Percentiles rank a stretch among this genome's conserved stretches.
These are phyloP conservation scores for Cryptosporidium tyzzeri DNA, from an alignment of 169 alveolate genomes.

Conservation along the genomic window DNA sequence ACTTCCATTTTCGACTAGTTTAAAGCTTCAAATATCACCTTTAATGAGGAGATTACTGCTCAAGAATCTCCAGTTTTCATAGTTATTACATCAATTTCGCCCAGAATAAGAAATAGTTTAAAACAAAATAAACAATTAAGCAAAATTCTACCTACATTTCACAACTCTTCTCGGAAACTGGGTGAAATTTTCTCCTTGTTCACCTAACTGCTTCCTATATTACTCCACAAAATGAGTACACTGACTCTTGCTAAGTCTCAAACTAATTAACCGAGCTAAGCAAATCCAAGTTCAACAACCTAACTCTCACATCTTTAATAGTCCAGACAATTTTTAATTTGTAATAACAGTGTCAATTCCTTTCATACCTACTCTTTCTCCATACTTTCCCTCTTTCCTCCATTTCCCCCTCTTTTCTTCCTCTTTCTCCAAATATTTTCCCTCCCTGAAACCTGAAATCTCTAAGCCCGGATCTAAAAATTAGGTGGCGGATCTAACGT, in stretches of 20 bases:
- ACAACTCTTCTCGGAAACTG: too few species aligned
- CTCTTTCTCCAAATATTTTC: not conserved
- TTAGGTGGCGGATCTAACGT: slow-evolving; percentile 1
- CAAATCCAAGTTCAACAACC: not conserved
- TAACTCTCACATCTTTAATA: not conserved
- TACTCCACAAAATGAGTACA: not conserved
- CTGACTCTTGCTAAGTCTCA: not conserved
- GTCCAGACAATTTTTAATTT: not conserved
- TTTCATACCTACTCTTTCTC: not conserved
- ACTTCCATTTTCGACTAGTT: slow-evolving; percentile 80
- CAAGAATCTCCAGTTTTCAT: not conserved
- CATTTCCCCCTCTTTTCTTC: too few species aligned
- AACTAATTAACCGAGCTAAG: not conserved
- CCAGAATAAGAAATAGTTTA: too few species aligned
- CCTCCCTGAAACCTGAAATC: not conserved
- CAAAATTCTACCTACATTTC: too few species aligned
- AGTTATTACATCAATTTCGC: too few species aligned
- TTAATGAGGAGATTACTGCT: not conserved
- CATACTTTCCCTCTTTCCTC: not conserved
- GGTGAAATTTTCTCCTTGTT: too few species aligned
- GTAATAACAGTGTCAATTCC: not conserved
- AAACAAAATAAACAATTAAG: too few species aligned
- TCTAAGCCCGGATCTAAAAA: slow-evolving; percentile 20
- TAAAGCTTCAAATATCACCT: not conserved
- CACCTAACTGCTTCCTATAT: not conserved